Percentiles rank a stretch among this genome's conserved stretches.
Conservation (phyloP, 139 green algal genomes). For the Micractinium sp. region DNA sequence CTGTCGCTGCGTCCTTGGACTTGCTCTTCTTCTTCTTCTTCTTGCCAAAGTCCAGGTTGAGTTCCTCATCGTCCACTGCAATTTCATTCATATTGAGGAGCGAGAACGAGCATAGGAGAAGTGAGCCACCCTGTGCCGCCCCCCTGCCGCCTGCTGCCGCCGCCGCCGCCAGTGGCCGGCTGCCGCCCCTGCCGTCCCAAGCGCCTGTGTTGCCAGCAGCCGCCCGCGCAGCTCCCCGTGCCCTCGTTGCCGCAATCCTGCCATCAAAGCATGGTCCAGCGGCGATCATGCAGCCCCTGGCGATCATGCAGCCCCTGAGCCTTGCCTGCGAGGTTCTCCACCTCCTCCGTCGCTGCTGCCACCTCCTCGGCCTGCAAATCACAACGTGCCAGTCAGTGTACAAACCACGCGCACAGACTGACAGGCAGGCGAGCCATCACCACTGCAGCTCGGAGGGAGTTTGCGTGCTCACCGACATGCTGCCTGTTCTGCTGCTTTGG, state of each 20-base stretch:
- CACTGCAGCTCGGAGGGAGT: background rate
- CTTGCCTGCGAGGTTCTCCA: constrained; percentile 52
- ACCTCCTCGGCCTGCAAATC: constrained; percentile 29
- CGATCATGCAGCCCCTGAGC: background rate
- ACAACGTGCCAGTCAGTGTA: no score
- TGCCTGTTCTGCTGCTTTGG: background rate
- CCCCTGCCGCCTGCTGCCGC: background rate
- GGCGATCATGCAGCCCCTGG: no score
- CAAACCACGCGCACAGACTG: background rate
- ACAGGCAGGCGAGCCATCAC: background rate
- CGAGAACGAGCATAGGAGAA: background rate
- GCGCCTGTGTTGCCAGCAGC: no score
- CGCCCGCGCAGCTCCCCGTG: no score
- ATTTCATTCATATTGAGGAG: no score
- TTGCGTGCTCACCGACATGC: constrained; percentile 9
- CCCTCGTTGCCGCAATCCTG: no score
- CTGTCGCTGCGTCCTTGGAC: background rate
- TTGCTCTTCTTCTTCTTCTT: constrained; percentile 69
- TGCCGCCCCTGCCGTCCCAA: no score
- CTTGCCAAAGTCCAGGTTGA: constrained; percentile 56
- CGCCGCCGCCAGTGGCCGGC: no score
- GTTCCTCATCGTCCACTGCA: constrained; percentile 40
- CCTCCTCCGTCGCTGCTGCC: constrained; percentile 37
- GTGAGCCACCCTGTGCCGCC: background rate
- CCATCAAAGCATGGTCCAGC: no score